Percentiles rank a stretch among this genome's conserved stretches.
Evolutionary conservation across 306 rosid species (phyloP).

Genomic region (Pyrus communis): DNA sequence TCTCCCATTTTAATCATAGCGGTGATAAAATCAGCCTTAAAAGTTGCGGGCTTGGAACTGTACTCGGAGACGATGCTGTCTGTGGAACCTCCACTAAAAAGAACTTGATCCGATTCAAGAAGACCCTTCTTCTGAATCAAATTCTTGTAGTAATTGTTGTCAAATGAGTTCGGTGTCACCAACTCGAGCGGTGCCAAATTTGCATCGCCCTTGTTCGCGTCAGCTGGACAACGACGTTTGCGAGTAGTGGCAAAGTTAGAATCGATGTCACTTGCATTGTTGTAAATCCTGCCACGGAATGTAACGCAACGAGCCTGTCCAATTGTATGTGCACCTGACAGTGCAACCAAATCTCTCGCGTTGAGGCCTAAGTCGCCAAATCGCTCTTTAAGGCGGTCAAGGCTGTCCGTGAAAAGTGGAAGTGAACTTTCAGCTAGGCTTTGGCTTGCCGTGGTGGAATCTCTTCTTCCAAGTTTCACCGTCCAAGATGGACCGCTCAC

Average conservation of each 20-base stretch:
- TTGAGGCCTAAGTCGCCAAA: slow-evolving; percentile 21
- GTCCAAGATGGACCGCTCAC: slow-evolving; percentile 44
- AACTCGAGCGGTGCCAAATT: slow-evolving; percentile 47
- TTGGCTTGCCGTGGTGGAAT: slow-evolving; percentile 21
- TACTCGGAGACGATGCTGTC: slow-evolving; percentile 20
- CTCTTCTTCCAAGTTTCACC: slow-evolving; percentile 36
- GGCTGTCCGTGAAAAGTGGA: slow-evolving; percentile 21
- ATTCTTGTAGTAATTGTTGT: slow-evolving; percentile 49
- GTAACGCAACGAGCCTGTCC: slow-evolving; percentile 48
- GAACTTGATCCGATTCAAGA: slow-evolving; percentile 36
- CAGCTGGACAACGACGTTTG: slow-evolving; percentile 33
- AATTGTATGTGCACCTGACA: slow-evolving; percentile 43
- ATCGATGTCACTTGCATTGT: slow-evolving; percentile 35
- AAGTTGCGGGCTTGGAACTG: background rate
- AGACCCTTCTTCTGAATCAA: slow-evolving; percentile 51
- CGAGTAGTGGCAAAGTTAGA: slow-evolving; percentile 43
- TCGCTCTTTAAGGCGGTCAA: background rate
- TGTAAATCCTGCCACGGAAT: slow-evolving; percentile 43
- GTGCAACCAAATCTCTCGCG: slow-evolving; percentile 32
- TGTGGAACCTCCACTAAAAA: slow-evolving; percentile 23
- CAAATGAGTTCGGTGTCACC: slow-evolving; percentile 54
- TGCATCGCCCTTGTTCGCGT: background rate
- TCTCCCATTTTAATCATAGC: slow-evolving; percentile 29
- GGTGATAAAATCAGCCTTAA: slow-evolving; percentile 12
- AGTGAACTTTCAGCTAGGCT: slow-evolving; percentile 18